Base-by-base conservation (phyloP, 2,329 filamentous ascomycete species). In the Calycina marina region DNA sequence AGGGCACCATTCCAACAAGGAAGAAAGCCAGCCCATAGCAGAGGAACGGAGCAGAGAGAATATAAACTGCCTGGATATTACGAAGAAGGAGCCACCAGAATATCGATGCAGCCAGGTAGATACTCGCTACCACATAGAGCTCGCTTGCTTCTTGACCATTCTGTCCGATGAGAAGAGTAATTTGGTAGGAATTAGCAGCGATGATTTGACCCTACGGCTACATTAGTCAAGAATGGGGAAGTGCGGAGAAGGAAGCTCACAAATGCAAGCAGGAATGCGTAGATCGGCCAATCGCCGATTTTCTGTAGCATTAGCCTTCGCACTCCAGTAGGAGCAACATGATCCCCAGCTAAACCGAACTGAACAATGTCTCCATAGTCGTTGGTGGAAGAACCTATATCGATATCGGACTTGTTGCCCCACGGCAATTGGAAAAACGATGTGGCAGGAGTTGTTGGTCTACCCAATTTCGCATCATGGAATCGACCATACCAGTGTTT, bases 141-240 rank as follows among this genome's bases (percentile, higher is more conserved):
- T 72, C 69, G 17, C 56, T 51, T 4, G 71, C 67, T 2, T 63
- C 62, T 48, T 77, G 62, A 34, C 69, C 72, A 13, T 71, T 59
- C 42, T 72, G 64, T 12, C 73, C 74, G 0, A 70, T 72, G 13
- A 79, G 59, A n/a, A 79, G 60, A 0, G 72, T 75, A 45, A 78
- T 70, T 47, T 78, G 74, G 52, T 77, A 77, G 0, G 70, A 76
- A 51, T 75, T 77, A 35, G 70, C 68, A 1, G 72, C 69, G 30
- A 77, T 67, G 39, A 77, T 69, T 44, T 77, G 72, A 14, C 69
- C 67, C 25, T 28, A 9, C 15, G 18, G 18, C 6, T 6, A 22
- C 15, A 28, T 28, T 28, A 3, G 12, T 28, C 12, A 14, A 11
- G 25, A 4, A 28, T 28, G 25, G 11, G 15, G 25, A 9, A n/a